A percentile compares a stretch with the other conserved stretches of the same genome.
These are phyloP conservation scores for Suillus americanus DNA, from an alignment of 768 basidiomycete genomes.

Conservation along the genomic window DNA sequence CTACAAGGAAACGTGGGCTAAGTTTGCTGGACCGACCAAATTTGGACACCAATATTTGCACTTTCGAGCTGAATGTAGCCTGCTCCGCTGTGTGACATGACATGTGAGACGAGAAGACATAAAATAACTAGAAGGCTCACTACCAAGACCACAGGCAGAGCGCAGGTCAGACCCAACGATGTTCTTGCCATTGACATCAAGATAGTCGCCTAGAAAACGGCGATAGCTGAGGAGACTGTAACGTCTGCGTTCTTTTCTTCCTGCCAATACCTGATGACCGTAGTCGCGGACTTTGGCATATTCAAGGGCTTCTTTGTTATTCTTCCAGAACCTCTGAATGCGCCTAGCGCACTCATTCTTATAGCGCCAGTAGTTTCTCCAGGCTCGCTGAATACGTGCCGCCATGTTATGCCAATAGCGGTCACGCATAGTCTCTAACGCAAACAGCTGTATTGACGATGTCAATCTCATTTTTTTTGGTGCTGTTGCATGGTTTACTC, in stretches of 20 bases:
- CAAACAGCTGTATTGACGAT: constrained; percentile 74
- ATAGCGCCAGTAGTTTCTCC: constrained; percentile 93
- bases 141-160: constrained; percentile 66
- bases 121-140: constrained; percentile 42
- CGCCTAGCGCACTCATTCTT: constrained; percentile 92
- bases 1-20: constrained; percentile 84
- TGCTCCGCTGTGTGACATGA: constrained; percentile 54
- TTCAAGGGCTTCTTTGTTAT: constrained; percentile 91
- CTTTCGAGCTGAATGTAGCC: constrained; percentile 81
- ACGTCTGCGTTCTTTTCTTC: constrained; percentile 89
- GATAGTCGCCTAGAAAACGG: constrained; percentile 94
- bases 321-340: constrained; percentile 98
- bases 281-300: constrained; percentile 92
- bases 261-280: constrained; percentile 88
- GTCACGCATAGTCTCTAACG: constrained; percentile 97
- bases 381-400: constrained; percentile 91
- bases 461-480: background rate
- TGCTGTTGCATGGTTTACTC: constrained; percentile 22
- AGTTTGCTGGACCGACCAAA: constrained; percentile 85
- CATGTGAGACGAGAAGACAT: background rate
- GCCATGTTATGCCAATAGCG: constrained; percentile 99
- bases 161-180: constrained; percentile 76
- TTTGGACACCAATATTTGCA: constrained; percentile 84
- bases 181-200: constrained; percentile 83
- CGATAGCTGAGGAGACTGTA: constrained; percentile 94